Base-by-base conservation (phyloP, 2,329 filamentous ascomycete genomes). In the Fusarium sp. region DNA sequence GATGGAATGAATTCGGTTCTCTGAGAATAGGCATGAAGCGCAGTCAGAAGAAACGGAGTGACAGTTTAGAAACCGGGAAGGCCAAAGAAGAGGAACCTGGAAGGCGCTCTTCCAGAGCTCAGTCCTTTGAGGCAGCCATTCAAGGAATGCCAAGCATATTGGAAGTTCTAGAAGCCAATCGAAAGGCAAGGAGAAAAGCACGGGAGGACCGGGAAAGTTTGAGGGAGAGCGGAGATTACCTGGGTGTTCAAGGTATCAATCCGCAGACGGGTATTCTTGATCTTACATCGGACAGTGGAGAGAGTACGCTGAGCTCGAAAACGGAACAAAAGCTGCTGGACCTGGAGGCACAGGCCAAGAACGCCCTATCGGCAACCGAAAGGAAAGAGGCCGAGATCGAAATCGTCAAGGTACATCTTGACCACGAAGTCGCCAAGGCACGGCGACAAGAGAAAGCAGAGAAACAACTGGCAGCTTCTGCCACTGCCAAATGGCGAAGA, bases 241-340 rank as follows among this genome's bases (percentile, higher is more conserved):
- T 90, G 1, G 88, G 88, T 4, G 86, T 90, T 4, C 87, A 89
- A 64, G 88, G 88, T 7, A 82, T 87, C 59, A 90, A 90, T 73
- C 88, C 88, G 1, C 80, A 83, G 45, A 90, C 89, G 1, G 87
- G 89, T 10, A 81, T 85, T 68, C 83, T 85, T 54, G 85, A 89
- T 63, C 78, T 86, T 8, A 85, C 86, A 12, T 85, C 85, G 6
- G 81, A 83, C 19, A 87, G 84, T 66, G 85, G 84, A 2, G 81
- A 82, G 33, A 83, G 82, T 63, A 79, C 77, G 9, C 51, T 76
- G 49, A 76, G 80, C 72, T 51, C 76, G 21, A 77, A 80, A 29
- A 78, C 77, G 11, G 79, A 79, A 38, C 73, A 77, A 45, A 80
- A 75, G 38, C 76, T 85, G 21, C 72, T 74, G 8, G 68, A 75